Evolutionary conservation across 352 stramenopile genomes (phyloP).

Genomic region (Phytophthora palmivora): DNA sequence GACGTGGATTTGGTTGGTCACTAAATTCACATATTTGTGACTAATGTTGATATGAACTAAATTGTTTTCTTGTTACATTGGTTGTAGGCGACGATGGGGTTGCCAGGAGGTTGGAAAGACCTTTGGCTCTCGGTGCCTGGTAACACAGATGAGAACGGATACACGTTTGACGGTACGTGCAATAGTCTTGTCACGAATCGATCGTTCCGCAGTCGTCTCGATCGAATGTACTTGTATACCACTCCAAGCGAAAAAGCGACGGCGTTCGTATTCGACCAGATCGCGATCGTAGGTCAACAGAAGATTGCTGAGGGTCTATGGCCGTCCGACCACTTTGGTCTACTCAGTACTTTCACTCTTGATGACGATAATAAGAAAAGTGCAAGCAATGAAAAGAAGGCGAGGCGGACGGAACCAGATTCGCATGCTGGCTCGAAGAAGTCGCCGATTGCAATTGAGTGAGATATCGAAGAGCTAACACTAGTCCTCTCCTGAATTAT

Average conservation of each 20-base stretch:
- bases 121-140: conserved; percentile 70
- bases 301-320: conserved; percentile 74
- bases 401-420: conserved; percentile 4
- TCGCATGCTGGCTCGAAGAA: conserved; percentile 10
- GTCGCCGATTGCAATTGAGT: conserved; percentile 30
- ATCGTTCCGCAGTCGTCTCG: conserved; percentile 72
- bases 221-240: conserved; percentile 79
- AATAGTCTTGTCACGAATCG: conserved; percentile 69
- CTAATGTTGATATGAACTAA: too few relatives aligned
- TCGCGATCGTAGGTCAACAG: conserved; percentile 70
- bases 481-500: too few relatives aligned
- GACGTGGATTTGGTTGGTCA: conserved; percentile 2
- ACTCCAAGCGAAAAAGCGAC: conserved; percentile 15
- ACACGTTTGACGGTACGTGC: conserved; percentile 71
- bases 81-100: conserved; percentile 46
- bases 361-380: conserved; percentile 16
- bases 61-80: too few relatives aligned
- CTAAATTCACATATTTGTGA: too few relatives aligned
- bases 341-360: conserved; percentile 60
- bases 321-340: conserved; percentile 80
- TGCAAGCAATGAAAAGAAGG: conserved; percentile 15
- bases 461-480: background rate
- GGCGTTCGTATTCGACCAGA: conserved; percentile 41
- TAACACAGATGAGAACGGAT: conserved; percentile 80
- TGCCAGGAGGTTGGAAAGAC: conserved; percentile 70